Percentiles rank a stretch among this genome's conserved stretches.
Evolutionary conservation across 192 early-diverging fungal species (phyloP).

Genomic region (Gamsiella multidivaricata): DNA sequence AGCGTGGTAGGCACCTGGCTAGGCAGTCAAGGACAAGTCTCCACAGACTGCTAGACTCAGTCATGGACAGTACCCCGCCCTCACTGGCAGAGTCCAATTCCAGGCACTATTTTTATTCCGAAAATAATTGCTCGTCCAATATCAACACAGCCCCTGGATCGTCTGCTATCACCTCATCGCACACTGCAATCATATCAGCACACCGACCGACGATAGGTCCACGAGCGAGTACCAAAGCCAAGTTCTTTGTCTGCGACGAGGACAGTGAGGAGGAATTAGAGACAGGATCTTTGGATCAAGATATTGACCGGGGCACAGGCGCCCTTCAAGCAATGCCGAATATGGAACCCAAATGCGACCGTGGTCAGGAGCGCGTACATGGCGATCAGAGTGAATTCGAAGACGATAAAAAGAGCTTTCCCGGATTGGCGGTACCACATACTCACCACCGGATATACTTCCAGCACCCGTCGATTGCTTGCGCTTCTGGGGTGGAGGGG

Average conservation of each 20-base stretch:
- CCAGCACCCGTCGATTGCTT: neutral
- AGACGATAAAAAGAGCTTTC: neutral
- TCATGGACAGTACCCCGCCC: slow-evolving; percentile 12
- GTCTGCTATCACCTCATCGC: neutral
- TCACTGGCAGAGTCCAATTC: slow-evolving; percentile 15
- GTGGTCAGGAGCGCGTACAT: too few relatives aligned
- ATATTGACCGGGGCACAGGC: too few relatives aligned
- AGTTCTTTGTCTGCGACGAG: slow-evolving; percentile 12
- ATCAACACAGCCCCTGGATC: neutral
- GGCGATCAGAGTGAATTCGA: too few relatives aligned
- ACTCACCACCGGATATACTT: too few relatives aligned
- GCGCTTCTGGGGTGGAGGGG: neutral
- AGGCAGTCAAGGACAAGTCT: slow-evolving; percentile 9
- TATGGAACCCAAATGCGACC: neutral
- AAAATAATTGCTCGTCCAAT: neutral
- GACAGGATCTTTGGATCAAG: neutral
- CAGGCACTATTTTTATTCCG: neutral
- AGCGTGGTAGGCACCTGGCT: neutral
- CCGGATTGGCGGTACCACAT: too few relatives aligned
- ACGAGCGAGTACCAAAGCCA: neutral
- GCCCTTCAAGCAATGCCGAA: neutral
- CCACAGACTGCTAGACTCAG: slow-evolving; percentile 12
- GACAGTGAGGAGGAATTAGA: slow-evolving; percentile 3
- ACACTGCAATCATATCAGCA: neutral
- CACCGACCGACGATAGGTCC: neutral